A percentile compares a stretch with the other conserved stretches of the same genome.
These are phyloP conservation scores for Mucor irregularis DNA, from an alignment of 371 early-diverging fungal species.

Conservation along the genomic window DNA sequence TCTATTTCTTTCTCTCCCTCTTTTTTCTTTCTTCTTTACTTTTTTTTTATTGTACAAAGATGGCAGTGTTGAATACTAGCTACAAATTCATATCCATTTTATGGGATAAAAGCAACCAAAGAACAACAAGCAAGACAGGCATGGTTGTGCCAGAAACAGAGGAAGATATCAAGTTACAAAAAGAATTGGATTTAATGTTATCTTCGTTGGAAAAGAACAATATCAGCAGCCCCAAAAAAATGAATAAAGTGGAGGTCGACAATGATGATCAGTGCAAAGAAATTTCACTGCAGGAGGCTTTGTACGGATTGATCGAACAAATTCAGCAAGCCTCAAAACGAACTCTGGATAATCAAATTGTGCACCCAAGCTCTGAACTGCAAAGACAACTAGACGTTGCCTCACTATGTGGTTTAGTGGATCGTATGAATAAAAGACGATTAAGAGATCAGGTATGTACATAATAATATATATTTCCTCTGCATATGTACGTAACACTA, in stretches of 20 bases:
- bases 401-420: constrained; percentile 15
- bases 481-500: no score
- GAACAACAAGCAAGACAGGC: neutral
- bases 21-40: neutral
- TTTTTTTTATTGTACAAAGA: neutral
- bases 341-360: constrained; percentile 30
- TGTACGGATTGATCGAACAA: constrained; percentile 9
- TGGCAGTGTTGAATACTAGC: neutral
- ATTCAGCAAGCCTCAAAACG: constrained; percentile 21
- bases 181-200: constrained; percentile 2
- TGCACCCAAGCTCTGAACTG: constrained; percentile 6
- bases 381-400: constrained; percentile 25
- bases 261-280: neutral
- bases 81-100: neutral
- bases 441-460: constrained; percentile 26
- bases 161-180: neutral
- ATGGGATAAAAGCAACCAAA: neutral
- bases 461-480: no score
- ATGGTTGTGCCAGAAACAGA: neutral
- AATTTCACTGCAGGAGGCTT: constrained; percentile 1
- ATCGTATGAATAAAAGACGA: constrained; percentile 26
- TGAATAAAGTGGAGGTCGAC: neutral
- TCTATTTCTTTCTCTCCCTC: neutral
- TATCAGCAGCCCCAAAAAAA: neutral
- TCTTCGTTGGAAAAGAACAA: neutral